Evolutionary conservation across 2,329 filamentous ascomycete genomes (phyloP), one percentile per base, ranked within the genome.

Genomic region (Capronia epimyces): DNA sequence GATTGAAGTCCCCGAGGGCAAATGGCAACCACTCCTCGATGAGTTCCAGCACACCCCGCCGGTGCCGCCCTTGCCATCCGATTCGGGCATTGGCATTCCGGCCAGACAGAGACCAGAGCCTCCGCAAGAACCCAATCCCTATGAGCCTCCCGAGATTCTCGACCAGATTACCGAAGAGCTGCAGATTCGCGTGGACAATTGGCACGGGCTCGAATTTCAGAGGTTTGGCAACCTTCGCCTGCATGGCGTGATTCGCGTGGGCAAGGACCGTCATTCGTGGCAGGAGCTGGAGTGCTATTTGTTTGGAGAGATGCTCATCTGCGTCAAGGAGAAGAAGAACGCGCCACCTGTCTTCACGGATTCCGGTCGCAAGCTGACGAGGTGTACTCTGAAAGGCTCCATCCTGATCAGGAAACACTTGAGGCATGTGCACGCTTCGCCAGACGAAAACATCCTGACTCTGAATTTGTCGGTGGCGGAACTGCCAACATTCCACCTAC

Each of bases 251-350:
- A 81, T 98, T 50, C 84, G 88, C 46, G 93, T 98, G 18, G 93
- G 93, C 62, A 98, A 98, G 70, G 93, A 98, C 69, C 89, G 89
- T 60, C 79, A 91, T 58, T 90, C 90, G 5, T 98, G 93, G 93
- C 93, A 98, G 73, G 93, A 97, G 67, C 73, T 98, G 49, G 90
- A 98, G 67, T 98, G 93, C 68, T 98, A 89, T 67, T 78, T 98
- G 24, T 98, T 98, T 65, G 88, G 86, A 3, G 93, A 98, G 72
- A 98, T 98, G 93, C 85, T 98, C 62, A 98, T 98, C 59, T 98
- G 93, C 65, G 89, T 98, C 55, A 98, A 97, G 71, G 93, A 97
- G 71, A 97, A 96, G 79, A 95, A 90, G 72, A 69, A 76, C 7
- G 67, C 74, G 32, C 77, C 81, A 45, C 81, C 87, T 58, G 90